Base-by-base conservation (phyloP, 2,329 filamentous ascomycete species). In the Diaporthe batatas region DNA sequence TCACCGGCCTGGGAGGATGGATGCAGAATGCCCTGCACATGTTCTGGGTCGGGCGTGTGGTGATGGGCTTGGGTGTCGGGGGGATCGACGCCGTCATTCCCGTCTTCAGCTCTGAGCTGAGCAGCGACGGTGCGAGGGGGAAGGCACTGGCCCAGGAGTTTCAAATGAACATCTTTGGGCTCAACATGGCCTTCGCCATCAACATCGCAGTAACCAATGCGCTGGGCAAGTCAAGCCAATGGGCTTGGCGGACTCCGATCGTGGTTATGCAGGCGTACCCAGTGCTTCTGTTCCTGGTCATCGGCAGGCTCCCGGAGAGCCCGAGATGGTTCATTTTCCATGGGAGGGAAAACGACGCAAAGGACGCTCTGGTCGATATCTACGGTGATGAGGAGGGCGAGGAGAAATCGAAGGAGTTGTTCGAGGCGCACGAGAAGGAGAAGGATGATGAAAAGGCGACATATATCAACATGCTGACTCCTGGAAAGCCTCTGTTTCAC, bases 201-300 rank as follows among this genome's bases (percentile, higher is more conserved):
- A 91, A 91, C 75, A 80, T 91, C 1, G 83, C 80, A 1, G 83
- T 89, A 3, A 91, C 89, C 0, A 79, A 86, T 7, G 78, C 79
- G 0, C 82, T 91, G 5, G 88, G 89, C 3, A 90, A 91, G 75
- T 78, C 81, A 10, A 87, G 82, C 75, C 83, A 91, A 76, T 91
- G 89, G 89, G 89, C 89, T 0, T 91, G 89, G 90, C 82, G 90
- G 34, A 83, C 86, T 3, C 90, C 89, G 0, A 91, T 91, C 75
- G 84, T 91, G 29, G 81, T 84, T 47, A 91, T 91, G 90, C 89
- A 91, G 77, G 77, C 86, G 2, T 91, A 89, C 76, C 89, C 89
- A 0, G 75, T 89, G 0, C 73, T 87, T 6, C 81, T 91, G 5
- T 82, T 91, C 77, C 82, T 83, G 2, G 83, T 89, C 74, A 87